These are phyloP conservation scores for Colletotrichum sublineola DNA, from an alignment of 2,329 filamentous ascomycete genomes.

Conservation along the genomic window DNA sequence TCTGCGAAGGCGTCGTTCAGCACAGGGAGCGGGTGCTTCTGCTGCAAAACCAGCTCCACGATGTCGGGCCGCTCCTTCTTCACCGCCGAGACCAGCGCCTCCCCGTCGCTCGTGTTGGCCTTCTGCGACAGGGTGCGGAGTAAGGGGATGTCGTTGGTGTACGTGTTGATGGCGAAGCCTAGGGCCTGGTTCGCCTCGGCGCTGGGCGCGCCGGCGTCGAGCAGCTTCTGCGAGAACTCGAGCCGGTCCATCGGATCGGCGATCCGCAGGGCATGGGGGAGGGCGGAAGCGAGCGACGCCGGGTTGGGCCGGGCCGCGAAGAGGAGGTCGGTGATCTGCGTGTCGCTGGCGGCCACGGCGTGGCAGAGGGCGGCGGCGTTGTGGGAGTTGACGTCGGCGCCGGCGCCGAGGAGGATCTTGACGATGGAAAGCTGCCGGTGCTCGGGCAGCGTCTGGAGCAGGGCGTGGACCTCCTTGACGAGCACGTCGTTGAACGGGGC, in stretches of 20 bases:
- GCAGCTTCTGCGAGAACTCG: constrained; percentile 62
- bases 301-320: constrained; percentile 58
- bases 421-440: constrained; percentile 59
- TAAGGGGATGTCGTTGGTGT: constrained; percentile 63
- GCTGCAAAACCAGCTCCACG: constrained; percentile 59
- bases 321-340: constrained; percentile 62
- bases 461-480: constrained; percentile 63
- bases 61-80: constrained; percentile 60
- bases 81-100: constrained; percentile 62
- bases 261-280: constrained; percentile 67
- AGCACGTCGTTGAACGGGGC: constrained; percentile 61
- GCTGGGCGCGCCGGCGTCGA: constrained; percentile 63
- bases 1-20: constrained; percentile 59
- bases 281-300: constrained; percentile 61
- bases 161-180: constrained; percentile 62
- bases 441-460: constrained; percentile 54
- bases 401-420: constrained; percentile 61
- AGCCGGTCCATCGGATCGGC: constrained; percentile 64
- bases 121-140: constrained; percentile 59
- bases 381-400: constrained; percentile 68
- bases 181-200: constrained; percentile 65
- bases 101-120: constrained; percentile 65
- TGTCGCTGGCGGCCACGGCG: constrained; percentile 62
- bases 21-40: constrained; percentile 53
- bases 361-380: constrained; percentile 65